Percentiles rank a stretch among this genome's conserved stretches.
phyloP scores from a whole-genome alignment of 2,329 filamentous ascomycete genomes.

The Paecilomyces sp. region DNA sequence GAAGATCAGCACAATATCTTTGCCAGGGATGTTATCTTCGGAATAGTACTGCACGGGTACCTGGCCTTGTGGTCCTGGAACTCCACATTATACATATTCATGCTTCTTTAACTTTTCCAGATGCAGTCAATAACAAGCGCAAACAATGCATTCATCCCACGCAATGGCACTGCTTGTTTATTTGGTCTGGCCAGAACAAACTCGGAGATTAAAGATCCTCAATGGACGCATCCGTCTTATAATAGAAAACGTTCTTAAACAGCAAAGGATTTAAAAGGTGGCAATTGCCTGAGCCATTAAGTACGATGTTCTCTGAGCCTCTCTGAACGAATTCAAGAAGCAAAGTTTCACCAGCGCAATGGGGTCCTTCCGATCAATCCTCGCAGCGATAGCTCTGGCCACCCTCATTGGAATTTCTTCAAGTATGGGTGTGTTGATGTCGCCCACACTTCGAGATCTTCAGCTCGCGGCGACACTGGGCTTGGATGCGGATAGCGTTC shows the following conservation, averaged over 20 bases:
- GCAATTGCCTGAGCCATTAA: not conserved
- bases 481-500: constrained; percentile 9
- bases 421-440: constrained; percentile 9
- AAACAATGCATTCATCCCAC: not conserved
- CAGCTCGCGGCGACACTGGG: constrained; percentile 13
- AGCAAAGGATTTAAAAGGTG: not conserved
- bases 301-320: not conserved
- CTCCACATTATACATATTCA: not conserved
- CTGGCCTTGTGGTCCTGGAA: not conserved
- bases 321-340: not conserved
- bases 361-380: not conserved
- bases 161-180: not conserved
- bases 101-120: not conserved
- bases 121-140: not conserved
- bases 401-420: constrained; percentile 7
- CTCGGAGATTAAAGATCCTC: not conserved
- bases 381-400: not conserved
- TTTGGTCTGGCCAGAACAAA: not conserved
- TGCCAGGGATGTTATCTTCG: not conserved
- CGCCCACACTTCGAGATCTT: constrained; percentile 9
- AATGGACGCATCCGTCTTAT: not conserved
- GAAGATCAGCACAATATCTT: not conserved
- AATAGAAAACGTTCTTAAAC: not conserved
- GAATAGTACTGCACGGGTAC: not conserved
- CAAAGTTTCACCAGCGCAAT: not conserved